Evolutionary conservation across 768 basidiomycete genomes (phyloP).

Genomic region (Mycena galericulata): DNA sequence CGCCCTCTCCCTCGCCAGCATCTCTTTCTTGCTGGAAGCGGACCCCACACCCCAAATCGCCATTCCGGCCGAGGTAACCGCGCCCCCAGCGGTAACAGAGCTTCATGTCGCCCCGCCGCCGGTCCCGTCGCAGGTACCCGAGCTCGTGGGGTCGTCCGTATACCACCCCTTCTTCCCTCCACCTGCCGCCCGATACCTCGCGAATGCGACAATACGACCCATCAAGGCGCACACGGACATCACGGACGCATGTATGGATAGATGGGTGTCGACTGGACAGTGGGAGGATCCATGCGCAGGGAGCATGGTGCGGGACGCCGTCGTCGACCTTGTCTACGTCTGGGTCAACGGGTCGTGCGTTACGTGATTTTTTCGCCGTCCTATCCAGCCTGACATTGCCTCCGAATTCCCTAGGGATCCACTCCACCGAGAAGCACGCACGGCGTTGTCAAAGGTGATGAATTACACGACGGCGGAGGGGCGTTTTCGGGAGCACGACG

Average conservation of each 20-base stretch:
- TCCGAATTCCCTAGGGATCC: conserved; percentile 14
- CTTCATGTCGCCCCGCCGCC: too few relatives aligned
- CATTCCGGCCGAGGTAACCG: neutral
- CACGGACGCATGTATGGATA: too few relatives aligned
- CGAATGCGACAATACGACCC: too few relatives aligned
- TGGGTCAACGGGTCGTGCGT: conserved; percentile 40
- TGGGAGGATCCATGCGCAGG: too few relatives aligned
- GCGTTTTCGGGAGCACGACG: conserved; percentile 49
- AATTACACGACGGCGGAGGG: conserved; percentile 26
- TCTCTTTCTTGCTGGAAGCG: conserved; percentile 19
- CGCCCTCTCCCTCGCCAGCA: conserved; percentile 28
- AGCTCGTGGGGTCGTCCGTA: neutral
- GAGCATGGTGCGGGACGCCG: too few relatives aligned
- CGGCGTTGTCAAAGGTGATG: too few relatives aligned
- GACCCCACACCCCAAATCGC: conserved; percentile 22
- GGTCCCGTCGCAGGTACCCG: neutral
- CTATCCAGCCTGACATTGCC: neutral
- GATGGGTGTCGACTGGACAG: too few relatives aligned
- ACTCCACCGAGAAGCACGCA: too few relatives aligned
- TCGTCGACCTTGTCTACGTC: too few relatives aligned
- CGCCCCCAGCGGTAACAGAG: neutral
- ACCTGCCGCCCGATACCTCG: too few relatives aligned
- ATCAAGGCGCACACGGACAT: too few relatives aligned
- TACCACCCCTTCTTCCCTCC: too few relatives aligned
- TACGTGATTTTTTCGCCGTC: neutral